phyloP scores from a whole-genome alignment of 768 basidiomycete species.

The Suillus subaureus region DNA sequence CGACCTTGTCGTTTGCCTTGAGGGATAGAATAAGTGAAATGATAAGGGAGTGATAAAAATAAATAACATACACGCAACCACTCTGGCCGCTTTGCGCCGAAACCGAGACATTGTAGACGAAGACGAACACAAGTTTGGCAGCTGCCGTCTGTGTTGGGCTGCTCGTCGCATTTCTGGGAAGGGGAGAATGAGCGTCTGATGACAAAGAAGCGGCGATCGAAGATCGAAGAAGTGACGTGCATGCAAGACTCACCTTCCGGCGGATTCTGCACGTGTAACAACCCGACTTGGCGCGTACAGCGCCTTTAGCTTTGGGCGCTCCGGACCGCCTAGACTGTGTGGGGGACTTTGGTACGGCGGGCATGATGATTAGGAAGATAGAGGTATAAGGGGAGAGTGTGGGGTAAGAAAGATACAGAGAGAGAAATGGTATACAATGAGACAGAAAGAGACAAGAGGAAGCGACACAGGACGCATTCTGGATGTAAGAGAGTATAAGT shows the following conservation, averaged over 20 bases:
- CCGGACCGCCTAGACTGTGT: constrained; percentile 45
- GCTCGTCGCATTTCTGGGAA: constrained; percentile 82
- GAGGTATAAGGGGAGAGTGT: constrained; percentile 18
- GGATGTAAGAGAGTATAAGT: constrained; percentile 33
- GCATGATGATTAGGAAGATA: constrained; percentile 25
- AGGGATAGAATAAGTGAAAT: constrained; percentile 17
- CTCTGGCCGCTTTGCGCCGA: constrained; percentile 83
- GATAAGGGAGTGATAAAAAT: background rate
- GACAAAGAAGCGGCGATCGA: constrained; percentile 10
- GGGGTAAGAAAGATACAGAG: constrained; percentile 25
- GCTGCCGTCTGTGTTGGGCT: constrained; percentile 56
- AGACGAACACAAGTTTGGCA: constrained; percentile 82
- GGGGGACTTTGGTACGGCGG: constrained; percentile 43
- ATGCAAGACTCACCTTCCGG: constrained; percentile 60
- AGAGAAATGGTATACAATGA: constrained; percentile 2
- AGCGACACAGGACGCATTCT: constrained; percentile 20
- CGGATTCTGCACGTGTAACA: constrained; percentile 89
- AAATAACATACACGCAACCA: constrained; percentile 72
- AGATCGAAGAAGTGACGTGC: constrained; percentile 11
- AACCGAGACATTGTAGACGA: constrained; percentile 82
- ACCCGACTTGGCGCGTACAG: constrained; percentile 83
- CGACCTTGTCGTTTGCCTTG: constrained; percentile 73
- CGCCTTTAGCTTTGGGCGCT: constrained; percentile 76
- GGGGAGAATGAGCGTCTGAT: constrained; percentile 15
- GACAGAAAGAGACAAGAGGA: constrained; percentile 10